Percentiles rank a stretch among this genome's conserved stretches.
Evolutionary conservation across 768 basidiomycete species (phyloP).

Genomic region (Gloeopeniophorella convolvens): DNA sequence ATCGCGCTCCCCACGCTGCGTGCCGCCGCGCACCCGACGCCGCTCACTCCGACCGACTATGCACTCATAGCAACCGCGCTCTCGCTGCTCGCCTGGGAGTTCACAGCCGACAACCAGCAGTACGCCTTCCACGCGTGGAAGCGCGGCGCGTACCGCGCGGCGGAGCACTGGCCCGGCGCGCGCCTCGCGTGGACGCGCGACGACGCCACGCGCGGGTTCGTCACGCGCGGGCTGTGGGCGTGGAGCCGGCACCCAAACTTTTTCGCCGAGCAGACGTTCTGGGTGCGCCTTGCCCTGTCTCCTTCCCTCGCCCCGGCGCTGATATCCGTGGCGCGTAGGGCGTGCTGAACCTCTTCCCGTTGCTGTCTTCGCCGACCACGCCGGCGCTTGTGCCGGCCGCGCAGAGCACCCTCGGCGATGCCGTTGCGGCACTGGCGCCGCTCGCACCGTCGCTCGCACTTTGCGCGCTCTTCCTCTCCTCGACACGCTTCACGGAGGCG

Average conservation of each 20-base stretch:
- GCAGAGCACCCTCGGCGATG: constrained; percentile 20
- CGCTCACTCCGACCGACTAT: constrained; percentile 55
- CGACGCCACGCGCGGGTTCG: constrained; percentile 75
- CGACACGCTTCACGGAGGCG: constrained; percentile 73
- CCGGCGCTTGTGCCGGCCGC: constrained; percentile 14
- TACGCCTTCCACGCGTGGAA: constrained; percentile 82
- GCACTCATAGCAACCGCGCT: constrained; percentile 54
- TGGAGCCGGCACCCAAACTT: constrained; percentile 93
- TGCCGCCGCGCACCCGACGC: constrained; percentile 46
- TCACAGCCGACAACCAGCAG: constrained; percentile 88
- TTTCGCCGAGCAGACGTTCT: constrained; percentile 83
- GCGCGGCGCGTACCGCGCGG: constrained; percentile 25
- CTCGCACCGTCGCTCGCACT: constrained; percentile 56
- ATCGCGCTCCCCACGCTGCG: constrained; percentile 58
- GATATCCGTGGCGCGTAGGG: constrained; percentile 35
- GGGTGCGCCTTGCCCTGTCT: constrained; percentile 38
- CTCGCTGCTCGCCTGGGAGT: constrained; percentile 58
- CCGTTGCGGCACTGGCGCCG: constrained; percentile 28
- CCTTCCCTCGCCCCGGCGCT: neutral
- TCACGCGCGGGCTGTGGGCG: constrained; percentile 79
- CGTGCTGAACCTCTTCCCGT: constrained; percentile 61
- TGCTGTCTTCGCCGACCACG: constrained; percentile 37
- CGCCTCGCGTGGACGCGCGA: constrained; percentile 59
- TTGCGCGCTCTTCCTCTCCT: constrained; percentile 66
- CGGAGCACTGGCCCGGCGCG: constrained; percentile 54